These are phyloP conservation scores for Agrocybe praecox DNA, from an alignment of 768 basidiomycete genomes.

Conservation along the genomic window DNA sequence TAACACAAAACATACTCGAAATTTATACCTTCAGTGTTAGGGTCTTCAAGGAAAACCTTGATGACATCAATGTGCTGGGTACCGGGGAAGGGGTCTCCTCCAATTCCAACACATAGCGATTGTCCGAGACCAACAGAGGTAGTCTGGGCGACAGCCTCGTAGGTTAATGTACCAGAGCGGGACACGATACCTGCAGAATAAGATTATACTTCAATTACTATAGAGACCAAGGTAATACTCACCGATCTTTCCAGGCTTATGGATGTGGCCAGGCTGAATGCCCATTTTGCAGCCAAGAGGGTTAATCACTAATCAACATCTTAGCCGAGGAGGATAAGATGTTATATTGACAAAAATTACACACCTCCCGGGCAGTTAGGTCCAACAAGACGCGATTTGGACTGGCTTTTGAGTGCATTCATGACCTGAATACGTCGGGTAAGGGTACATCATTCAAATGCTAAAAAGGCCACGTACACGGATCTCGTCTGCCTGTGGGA, in stretches of 20 bases:
- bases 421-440: slow-evolving; percentile 64
- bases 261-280: slow-evolving; percentile 97
- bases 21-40: slow-evolving; percentile 81
- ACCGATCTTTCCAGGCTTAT: slow-evolving; percentile 96
- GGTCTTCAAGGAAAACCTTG: slow-evolving; percentile 95
- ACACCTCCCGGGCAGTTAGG: slow-evolving; percentile 93
- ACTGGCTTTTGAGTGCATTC: slow-evolving; percentile 93
- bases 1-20: not conserved
- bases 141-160: slow-evolving; percentile 98
- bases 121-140: slow-evolving; percentile 96
- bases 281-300: slow-evolving; percentile 99
- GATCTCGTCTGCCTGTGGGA: slow-evolving; percentile 97
- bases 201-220: not conserved
- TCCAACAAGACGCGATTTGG: slow-evolving; percentile 92
- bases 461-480: slow-evolving; percentile 50
- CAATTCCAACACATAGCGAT: slow-evolving; percentile 95
- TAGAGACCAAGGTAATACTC: slow-evolving; percentile 17
- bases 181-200: slow-evolving; percentile 79
- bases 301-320: slow-evolving; percentile 69
- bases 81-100: slow-evolving; percentile 96
- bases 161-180: slow-evolving; percentile 94
- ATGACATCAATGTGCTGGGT: slow-evolving; percentile 95
- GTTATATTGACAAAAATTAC: slow-evolving; percentile 10
- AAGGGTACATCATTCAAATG: not conserved
- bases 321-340: not conserved